Evolutionary conservation across 331 rosid genomes (phyloP), one percentile per base, ranked within the genome.

Genomic region (Ulmus americana): DNA sequence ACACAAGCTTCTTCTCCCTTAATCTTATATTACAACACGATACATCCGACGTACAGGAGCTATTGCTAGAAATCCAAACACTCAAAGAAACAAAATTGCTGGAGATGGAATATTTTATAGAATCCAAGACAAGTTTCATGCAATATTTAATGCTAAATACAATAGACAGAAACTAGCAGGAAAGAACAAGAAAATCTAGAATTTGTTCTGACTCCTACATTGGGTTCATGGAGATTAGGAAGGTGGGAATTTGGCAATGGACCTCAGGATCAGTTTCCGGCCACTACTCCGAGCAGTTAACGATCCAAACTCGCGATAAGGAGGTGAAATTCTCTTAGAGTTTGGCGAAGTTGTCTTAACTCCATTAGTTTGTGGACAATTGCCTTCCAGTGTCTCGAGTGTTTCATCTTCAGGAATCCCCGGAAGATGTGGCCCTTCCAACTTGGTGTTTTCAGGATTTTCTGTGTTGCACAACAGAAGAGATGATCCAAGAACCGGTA

Each of bases 191-290:
- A 50, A 50, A n/a, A 15, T 9, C 55, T 50, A 14, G 10, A 49
- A 49, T 49, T 49, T 15, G 55, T 20, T 49, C 6, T 0, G 35
- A 20, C 45, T 61, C 66, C 39, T 45, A 22, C 49, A 50, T 8
- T 48, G 61, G 65, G 57, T 4, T 61, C 66, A 44, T 43, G 28
- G 68, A 39, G 8, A 59, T 11, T 12, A 18, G 10, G 68, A 66
- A 74, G 64, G 39, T 28, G 69, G 64, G 43, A 67, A 74, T 22
- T 63, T 52, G 45, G 69, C 74, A 16, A 68, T 63, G 11, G 79
- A 74, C 65, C 65, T 68, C 45, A 75, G 66, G 45, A 63, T 70
- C 39, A 69, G 65, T 66, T 74, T 74, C 61, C 67, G 51, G 42
- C 70, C 79, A 12, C 74, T 54, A 39, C 59, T 60, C 39, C 74